Conservation (phyloP, 2,329 filamentous ascomycete genomes). For the Neocatenulostroma microsporum region DNA sequence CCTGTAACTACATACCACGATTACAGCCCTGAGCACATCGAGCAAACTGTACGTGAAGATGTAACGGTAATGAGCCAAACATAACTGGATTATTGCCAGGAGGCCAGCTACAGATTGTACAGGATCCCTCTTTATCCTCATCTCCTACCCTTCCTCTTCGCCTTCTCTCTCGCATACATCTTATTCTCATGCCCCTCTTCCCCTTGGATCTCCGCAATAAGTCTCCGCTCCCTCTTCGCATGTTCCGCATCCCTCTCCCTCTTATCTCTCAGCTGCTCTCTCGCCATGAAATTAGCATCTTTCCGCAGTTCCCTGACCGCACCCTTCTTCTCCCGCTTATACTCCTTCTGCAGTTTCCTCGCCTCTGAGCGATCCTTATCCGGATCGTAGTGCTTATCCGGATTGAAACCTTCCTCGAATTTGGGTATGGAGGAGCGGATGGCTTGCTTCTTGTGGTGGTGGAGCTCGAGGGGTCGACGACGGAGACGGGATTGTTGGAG, state of each 20-base stretch:
- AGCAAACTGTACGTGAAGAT: too few relatives aligned
- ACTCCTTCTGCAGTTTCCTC: constrained; percentile 77
- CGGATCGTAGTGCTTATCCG: constrained; percentile 93
- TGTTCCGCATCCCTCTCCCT: constrained; percentile 88
- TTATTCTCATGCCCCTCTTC: constrained; percentile 84
- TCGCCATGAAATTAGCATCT: constrained; percentile 86
- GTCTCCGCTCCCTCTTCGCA: constrained; percentile 88
- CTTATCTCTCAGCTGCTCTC: constrained; percentile 85
- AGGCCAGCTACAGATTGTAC: too few relatives aligned
- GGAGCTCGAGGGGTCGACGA: constrained; percentile 75
- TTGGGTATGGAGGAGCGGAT: constrained; percentile 87
- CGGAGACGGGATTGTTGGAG: constrained; percentile 55
- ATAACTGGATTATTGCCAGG: too few relatives aligned
- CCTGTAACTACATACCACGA: too few relatives aligned
- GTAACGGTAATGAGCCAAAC: too few relatives aligned
- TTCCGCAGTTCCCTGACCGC: constrained; percentile 90
- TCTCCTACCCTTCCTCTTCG: constrained; percentile 48
- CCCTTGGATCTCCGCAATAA: constrained; percentile 91
- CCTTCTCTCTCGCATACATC: constrained; percentile 80
- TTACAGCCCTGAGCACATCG: too few relatives aligned
- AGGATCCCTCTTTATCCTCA: constrained; percentile 2
- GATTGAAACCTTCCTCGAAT: constrained; percentile 93
- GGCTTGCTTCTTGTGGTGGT: constrained; percentile 78
- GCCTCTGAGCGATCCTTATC: constrained; percentile 81
- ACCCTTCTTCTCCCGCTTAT: constrained; percentile 92